Base-by-base conservation (phyloP, 345 rosid species). In the Punica granatum region DNA sequence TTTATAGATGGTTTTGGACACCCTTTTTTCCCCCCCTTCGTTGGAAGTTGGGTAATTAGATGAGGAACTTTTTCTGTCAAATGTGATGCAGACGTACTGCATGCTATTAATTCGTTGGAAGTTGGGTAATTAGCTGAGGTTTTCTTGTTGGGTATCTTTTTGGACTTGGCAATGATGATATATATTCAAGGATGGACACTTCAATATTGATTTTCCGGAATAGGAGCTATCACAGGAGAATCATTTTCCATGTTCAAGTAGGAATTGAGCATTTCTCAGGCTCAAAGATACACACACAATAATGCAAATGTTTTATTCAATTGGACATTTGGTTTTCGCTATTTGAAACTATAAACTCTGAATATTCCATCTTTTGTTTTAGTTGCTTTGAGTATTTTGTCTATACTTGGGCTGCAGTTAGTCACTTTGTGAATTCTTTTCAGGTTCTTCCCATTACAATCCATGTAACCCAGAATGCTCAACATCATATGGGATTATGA, bases 381-480 rank as follows among this genome's bases (percentile, higher is more conserved):
- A n/a, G 5, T 11, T 4, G 11, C 41, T 37, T 37, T 37, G 41
- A 37, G 6, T 15, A 30, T 13, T 56, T 2, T 56, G 34, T 56
- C 19, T 56, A 28, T 26, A 1, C 1, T 49, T 56, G 18, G 28
- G 61, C 31, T 56, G 26, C 25, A 10, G 28, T 56, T 56, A 56
- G 32, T 26, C 5, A 56, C 13, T 13, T 15, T 12, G 34, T 13
- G 61, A 18, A 66, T 67, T 41, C 77, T 58, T 66, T 75, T 68
- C 80, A 88, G 96, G 92, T 75, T 66, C 85, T 79, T 81, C 84
- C 53, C 73, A 64, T 69, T 85, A 87, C 68, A 88, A 88, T 73
- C 77, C 77, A 63, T 81, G 88, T 64, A 83, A 78, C 64, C 60
- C 81, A 2, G 97, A 90, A 81, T 83, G 91, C 75, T 83, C 88